Evolutionary conservation across 768 basidiomycete genomes (phyloP).

Genomic region (Lentinula detonsa): DNA sequence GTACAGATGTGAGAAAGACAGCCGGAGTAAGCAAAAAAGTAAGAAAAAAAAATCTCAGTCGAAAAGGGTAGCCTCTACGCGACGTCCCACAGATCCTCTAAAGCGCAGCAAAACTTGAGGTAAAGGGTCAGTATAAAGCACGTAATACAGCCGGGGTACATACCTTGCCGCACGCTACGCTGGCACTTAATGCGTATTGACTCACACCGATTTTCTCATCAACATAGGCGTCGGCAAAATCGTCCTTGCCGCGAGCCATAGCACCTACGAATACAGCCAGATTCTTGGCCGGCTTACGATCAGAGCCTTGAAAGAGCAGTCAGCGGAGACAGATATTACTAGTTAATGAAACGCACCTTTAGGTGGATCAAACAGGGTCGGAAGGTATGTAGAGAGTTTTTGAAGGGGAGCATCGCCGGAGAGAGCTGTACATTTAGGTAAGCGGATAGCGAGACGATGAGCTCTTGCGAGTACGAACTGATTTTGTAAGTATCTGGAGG

Average conservation of each 20-base stretch:
- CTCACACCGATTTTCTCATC: constrained; percentile 98
- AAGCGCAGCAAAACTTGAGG: constrained; percentile 76
- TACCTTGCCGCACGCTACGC: constrained; percentile 97
- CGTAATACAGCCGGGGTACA: neutral
- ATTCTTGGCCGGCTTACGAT: constrained; percentile 58
- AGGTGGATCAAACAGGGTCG: constrained; percentile 53
- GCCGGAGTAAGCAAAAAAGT: neutral
- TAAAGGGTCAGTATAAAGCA: neutral
- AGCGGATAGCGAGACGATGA: neutral
- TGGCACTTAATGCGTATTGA: constrained; percentile 87
- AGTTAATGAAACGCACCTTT: neutral
- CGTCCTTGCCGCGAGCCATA: constrained; percentile 94
- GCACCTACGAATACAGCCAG: constrained; percentile 96
- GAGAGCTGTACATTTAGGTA: constrained; percentile 47
- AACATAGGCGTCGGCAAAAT: constrained; percentile 92
- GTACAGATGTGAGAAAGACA: neutral
- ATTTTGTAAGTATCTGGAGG: constrained; percentile 95
- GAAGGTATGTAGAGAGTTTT: constrained; percentile 78
- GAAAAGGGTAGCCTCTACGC: constrained; percentile 35
- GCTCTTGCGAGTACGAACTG: neutral
- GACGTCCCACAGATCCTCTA: constrained; percentile 96
- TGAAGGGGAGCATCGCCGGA: constrained; percentile 87
- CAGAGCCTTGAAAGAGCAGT: neutral
- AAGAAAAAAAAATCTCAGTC: neutral
- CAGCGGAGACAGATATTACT: neutral